Evolutionary conservation across 2,329 filamentous ascomycete species (phyloP).

Genomic region (Pseudocercospora macadamiae): DNA sequence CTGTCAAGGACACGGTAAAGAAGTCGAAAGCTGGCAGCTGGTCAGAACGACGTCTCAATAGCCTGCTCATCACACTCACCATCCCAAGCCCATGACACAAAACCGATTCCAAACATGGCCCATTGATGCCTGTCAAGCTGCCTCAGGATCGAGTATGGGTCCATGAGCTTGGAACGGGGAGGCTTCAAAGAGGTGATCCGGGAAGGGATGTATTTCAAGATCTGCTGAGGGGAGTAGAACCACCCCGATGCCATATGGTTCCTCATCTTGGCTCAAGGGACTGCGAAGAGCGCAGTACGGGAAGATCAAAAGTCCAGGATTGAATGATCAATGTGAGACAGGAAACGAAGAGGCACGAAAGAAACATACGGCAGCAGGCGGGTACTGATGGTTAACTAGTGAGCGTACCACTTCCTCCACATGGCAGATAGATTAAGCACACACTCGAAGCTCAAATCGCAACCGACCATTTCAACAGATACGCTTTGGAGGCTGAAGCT

Average conservation of each 20-base stretch:
- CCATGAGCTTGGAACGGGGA: conserved; percentile 30
- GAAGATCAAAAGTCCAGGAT: no score
- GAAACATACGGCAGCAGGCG: background rate
- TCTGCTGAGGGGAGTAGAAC: conserved; percentile 30
- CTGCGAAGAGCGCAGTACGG: background rate
- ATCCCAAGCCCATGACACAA: conserved; percentile 59
- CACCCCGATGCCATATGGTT: conserved; percentile 28
- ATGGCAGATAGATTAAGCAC: background rate
- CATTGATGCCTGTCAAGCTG: conserved; percentile 38
- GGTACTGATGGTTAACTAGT: background rate
- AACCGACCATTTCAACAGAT: background rate
- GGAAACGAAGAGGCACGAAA: background rate
- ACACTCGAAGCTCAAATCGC: background rate
- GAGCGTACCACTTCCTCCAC: background rate
- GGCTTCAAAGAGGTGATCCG: conserved; percentile 25
- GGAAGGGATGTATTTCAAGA: conserved; percentile 24
- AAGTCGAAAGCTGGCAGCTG: conserved; percentile 58
- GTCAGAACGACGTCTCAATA: background rate
- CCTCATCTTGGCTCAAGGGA: conserved; percentile 17
- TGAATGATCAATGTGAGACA: no score
- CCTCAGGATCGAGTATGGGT: conserved; percentile 32
- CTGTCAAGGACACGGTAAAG: conserved; percentile 15
- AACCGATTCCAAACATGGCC: conserved; percentile 35
- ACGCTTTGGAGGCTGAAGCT: conserved; percentile 9
- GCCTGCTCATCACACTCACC: conserved; percentile 22